Base-by-base conservation (phyloP, 1,139 yeast genomes). In the Spencermartinsiella ligniputridi region DNA sequence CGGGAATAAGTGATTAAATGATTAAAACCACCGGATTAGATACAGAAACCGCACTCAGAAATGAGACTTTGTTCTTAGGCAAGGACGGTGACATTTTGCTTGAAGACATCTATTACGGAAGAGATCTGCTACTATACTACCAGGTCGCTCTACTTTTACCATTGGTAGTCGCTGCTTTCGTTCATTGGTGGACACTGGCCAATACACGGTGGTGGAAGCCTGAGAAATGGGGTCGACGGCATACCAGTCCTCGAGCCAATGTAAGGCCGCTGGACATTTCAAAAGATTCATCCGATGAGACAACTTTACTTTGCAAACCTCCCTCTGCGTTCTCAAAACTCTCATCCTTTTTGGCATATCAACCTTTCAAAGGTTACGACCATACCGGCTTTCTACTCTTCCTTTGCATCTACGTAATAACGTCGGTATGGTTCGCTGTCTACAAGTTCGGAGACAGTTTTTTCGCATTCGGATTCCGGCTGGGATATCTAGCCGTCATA, bases 401-500 rank as follows among this genome's bases (percentile, higher is more conserved):
- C 19, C 13, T 52, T 6, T 27, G 37, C 9, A 22, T 29, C 3
- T 57, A 51, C 27, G 9, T 52, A 13, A n/a, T 41, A 2, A n/a
- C 39, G 11, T 46, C 55, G 5, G 29, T 48, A 3, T 35, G 38
- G 16, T 53, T 50, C 34, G 37, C 47, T 3, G 42, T 51, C 34
- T 52, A 43, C 29, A 42, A 46, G 24, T 35, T 48, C 11, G 44
- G 42, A 13, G 38, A 40, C 15, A 48, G 50, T 37, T 42, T 46
- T 15, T 30, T 56, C 5, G 41, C 56, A 3, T 34, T 55, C 5
- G 61, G 50, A 13, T 59, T 58, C 41, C 48, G 63, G 12, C 44
- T 58, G 3, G 63, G 63, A 3, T 37, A 54, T 13, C 41, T 59
- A 21, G 48, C 57, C 3, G 46, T 52, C 12, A 48, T 51, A 27